Conservation (phyloP, 2,329 filamentous ascomycete species). For the Claviceps capensis region DNA sequence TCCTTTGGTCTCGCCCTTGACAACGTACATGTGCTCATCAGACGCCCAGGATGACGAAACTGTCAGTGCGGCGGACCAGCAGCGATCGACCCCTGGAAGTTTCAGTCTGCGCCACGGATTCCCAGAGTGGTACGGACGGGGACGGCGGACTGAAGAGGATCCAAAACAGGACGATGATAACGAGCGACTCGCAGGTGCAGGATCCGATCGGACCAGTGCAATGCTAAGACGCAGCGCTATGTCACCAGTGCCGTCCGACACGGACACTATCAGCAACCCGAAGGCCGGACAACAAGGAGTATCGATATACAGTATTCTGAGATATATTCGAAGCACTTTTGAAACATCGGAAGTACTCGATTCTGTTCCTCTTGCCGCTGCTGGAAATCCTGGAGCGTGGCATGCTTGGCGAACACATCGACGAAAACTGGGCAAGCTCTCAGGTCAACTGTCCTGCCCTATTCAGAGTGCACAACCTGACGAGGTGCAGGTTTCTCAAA, state of each 20-base stretch:
- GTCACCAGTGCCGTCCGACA: slow-evolving; percentile 17
- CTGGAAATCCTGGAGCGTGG: slow-evolving; percentile 85
- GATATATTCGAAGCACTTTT: slow-evolving; percentile 74
- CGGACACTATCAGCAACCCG: slow-evolving; percentile 23
- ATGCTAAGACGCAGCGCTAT: slow-evolving; percentile 11
- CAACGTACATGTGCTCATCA: slow-evolving; percentile 87
- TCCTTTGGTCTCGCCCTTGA: slow-evolving; percentile 79
- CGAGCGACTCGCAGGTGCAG: slow-evolving; percentile 18
- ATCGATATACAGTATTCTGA: slow-evolving; percentile 54
- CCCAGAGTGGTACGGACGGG: slow-evolving; percentile 70
- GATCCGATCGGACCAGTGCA: slow-evolving; percentile 11
- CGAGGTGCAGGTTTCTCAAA: background rate
- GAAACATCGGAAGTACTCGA: slow-evolving; percentile 67
- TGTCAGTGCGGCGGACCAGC: slow-evolving; percentile 70
- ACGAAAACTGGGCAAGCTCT: slow-evolving; percentile 17
- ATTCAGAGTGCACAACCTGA: background rate
- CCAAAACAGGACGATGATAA: slow-evolving; percentile 27
- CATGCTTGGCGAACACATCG: slow-evolving; percentile 78
- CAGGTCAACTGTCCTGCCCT: background rate
- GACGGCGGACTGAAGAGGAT: slow-evolving; percentile 25
- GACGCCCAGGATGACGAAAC: slow-evolving; percentile 62
- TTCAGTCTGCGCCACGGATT: slow-evolving; percentile 89
- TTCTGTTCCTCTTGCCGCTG: slow-evolving; percentile 62
- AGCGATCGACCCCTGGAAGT: slow-evolving; percentile 72
- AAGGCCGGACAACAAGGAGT: slow-evolving; percentile 29